Base-by-base conservation (phyloP, 2,329 filamentous ascomycete species). In the Ophiocordyceps camponoti-rufipedis region DNA sequence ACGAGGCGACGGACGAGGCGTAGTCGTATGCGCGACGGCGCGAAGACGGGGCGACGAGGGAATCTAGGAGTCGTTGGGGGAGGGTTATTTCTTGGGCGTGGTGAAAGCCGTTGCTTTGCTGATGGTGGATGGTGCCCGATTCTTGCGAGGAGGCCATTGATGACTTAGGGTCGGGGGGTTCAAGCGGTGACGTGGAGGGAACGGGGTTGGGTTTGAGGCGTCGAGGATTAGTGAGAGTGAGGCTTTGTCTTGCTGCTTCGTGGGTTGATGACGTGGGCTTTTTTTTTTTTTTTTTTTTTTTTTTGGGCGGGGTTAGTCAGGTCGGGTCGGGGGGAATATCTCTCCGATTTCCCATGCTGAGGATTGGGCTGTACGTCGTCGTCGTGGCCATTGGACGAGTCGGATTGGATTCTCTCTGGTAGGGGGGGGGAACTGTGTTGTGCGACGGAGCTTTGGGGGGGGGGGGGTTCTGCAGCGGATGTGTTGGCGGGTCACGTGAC, bases 41-140 rank as follows among this genome's bases (percentile, higher is more conserved):
- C 48, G 72, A 72, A 33, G 74, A 64, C 0, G 80, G 78, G 41
- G 76, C 72, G 41, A 85, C 66, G 53, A 71, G 54, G 50, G 67
- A 64, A 54, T 75, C 63, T 45, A 72, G 52, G 46, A 67, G 66
- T 47, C 60, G 62, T 48, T 66, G 66, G 44, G 62, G 58, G 52
- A 65, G 67, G 46, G 8, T 11, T 9, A 67, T 51, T 44, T 58
- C 58, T 16, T 57, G 54, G 42, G 62, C 42, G n/a, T 35, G 32
- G 16, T 12, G 18, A 31, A n/a, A 19, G 19, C 33, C 42, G 42
- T 43, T 43, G 42, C 33, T 39, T 18, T 39, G 29, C 29, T 31
- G 38, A 3, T 16, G 18, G 10, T 42, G 16, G 41, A 12, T 28
- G 16, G 11, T 42, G 41, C 8, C 35, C n/a, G 35, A n/a, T 16